Evolutionary conservation across 2,329 filamentous ascomycete genomes (phyloP).

Genomic region (Scytalidium lignicola): DNA sequence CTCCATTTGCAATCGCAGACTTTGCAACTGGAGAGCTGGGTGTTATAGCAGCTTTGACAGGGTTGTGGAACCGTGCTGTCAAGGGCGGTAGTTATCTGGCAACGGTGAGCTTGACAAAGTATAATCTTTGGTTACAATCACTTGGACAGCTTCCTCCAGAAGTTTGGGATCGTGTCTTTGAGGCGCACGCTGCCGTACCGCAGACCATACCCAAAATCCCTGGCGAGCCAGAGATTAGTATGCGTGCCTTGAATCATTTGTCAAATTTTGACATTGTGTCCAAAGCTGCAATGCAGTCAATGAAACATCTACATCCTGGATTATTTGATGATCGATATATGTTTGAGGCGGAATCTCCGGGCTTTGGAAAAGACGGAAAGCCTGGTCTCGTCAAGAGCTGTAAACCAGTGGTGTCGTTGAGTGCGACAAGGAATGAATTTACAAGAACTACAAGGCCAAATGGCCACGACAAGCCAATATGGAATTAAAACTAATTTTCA

Average conservation of each 20-base stretch:
- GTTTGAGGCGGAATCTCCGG: too few species aligned
- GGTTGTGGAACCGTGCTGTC: conserved; percentile 32
- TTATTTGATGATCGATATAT: too few species aligned
- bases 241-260: conserved; percentile 2
- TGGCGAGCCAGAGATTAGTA: conserved; percentile 3
- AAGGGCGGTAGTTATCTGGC: conserved; percentile 1
- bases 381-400: too few species aligned
- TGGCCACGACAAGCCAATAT: too few species aligned
- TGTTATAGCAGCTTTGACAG: conserved; percentile 56
- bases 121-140: neutral
- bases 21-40: conserved; percentile 59
- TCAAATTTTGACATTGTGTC: conserved; percentile 1
- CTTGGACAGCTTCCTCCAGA: conserved; percentile 1
- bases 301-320: too few species aligned
- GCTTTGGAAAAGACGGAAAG: too few species aligned
- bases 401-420: too few species aligned
- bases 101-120: neutral
- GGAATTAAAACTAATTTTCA: too few species aligned
- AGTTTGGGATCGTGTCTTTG: conserved; percentile 5
- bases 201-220: neutral
- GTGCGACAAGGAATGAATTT: too few species aligned
- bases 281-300: too few species aligned
- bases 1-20: conserved; percentile 39
- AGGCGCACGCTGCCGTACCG: conserved; percentile 2
- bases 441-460: too few species aligned